Base-by-base conservation (phyloP, 1,284 basidiomycete species). In the Rhodotorula glutinis region DNA sequence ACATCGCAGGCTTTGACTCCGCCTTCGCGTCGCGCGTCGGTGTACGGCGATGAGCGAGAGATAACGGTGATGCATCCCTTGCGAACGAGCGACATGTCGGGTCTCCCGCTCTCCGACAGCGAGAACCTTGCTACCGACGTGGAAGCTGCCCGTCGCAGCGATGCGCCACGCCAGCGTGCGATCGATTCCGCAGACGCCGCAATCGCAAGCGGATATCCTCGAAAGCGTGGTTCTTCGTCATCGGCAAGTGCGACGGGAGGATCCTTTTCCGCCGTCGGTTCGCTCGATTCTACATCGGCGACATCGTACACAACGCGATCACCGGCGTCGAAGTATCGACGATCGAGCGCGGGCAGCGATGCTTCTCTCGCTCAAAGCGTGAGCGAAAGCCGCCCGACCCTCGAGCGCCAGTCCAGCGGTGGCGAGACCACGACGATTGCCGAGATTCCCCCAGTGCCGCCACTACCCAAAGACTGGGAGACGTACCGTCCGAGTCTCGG, bases 381-480 rank as follows among this genome's bases (percentile, higher is more conserved):
- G 60, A 87, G 87, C 67, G 85, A 70, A 14, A 52, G 41, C 1
- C 44, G 64, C 19, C 55, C 64, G 11, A 57, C 57, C 2, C 43
- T 62, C 33, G 62, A 69, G 14, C 54, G 67, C 21, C 49, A n/a
- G 10, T 58, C 63, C n/a, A 69, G 60, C 25, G 33, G 30, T 2
- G 65, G 56, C 38, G 65, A 63, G 8, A 46, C 21, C 21, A 54
- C 57, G 4, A 38, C 53, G 13, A 27, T 17, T 5, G 53, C 44
- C 1, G 56, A 52, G 10, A 73, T 73, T 10, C 95, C 96, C 1
- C 95, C 95, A 29, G 96, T 98, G 2, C 95, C 95, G 43, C 95
- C 96, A 53, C 81, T 98, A 27, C 95, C 95, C 46, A 97, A 96
- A 80, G 91, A 92, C 73, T 79, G 92, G 71, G 88, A 89, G 46